phyloP scores from a whole-genome alignment of 83 land plant genomes.

The Picea abies region DNA sequence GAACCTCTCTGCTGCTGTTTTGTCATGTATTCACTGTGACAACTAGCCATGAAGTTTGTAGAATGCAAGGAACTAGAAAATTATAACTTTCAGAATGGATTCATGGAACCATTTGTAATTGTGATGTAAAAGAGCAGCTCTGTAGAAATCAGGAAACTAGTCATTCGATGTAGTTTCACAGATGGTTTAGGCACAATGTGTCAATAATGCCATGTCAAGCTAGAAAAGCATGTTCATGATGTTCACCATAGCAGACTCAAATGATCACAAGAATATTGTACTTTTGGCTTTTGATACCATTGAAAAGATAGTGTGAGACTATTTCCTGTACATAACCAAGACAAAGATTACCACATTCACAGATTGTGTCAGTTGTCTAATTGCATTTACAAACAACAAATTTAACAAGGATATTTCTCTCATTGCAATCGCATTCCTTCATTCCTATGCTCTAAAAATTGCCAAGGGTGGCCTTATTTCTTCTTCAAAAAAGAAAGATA shows the following conservation, averaged over 20 bases:
- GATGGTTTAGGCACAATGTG: slow-evolving; percentile 94
- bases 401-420: slow-evolving; percentile 90
- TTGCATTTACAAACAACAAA: slow-evolving; percentile 90
- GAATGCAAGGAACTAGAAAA: slow-evolving; percentile 96
- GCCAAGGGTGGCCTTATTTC: slow-evolving; percentile 89
- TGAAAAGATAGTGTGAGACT: slow-evolving; percentile 97
- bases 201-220: slow-evolving; percentile 92
- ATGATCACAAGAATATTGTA: slow-evolving; percentile 90
- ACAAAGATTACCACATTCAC: slow-evolving; percentile 94
- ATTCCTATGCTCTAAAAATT: slow-evolving; percentile 94
- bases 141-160: slow-evolving; percentile 86
- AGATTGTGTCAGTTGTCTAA: slow-evolving; percentile 91
- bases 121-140: slow-evolving; percentile 93
- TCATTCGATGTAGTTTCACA: slow-evolving; percentile 95
- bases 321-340: slow-evolving; percentile 94
- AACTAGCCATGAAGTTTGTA: slow-evolving; percentile 93
- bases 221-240: slow-evolving; percentile 99
- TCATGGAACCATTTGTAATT: slow-evolving; percentile 91
- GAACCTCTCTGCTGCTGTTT: slow-evolving; percentile 92
- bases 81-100: slow-evolving; percentile 97
- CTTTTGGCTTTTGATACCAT: slow-evolving; percentile 96
- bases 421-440: slow-evolving; percentile 96
- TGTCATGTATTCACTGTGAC: slow-evolving; percentile 95
- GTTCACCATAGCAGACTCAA: slow-evolving; percentile 89
- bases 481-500: slow-evolving; percentile 51